phyloP scores from a whole-genome alignment of 495 filamentous ascomycete genomes.

The Tetracladium marchalianum region DNA sequence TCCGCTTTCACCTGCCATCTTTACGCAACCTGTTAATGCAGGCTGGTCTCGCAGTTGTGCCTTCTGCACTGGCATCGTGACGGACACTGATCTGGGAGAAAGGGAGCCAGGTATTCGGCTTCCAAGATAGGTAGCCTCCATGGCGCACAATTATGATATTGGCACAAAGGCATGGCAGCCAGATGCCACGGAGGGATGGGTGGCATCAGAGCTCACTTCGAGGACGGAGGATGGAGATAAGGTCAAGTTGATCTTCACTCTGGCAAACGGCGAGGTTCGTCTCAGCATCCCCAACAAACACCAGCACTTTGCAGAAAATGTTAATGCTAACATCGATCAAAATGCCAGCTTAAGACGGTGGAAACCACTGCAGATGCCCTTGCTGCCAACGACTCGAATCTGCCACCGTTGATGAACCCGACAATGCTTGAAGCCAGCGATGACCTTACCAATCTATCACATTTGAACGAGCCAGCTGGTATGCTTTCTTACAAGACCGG shows the following conservation, averaged over 20 bases:
- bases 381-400: constrained; percentile 59
- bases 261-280: constrained; percentile 86
- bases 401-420: constrained; percentile 96
- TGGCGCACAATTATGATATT: constrained; percentile 97
- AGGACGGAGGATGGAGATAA: constrained; percentile 79
- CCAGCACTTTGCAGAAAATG: constrained; percentile 14
- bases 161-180: constrained; percentile 98
- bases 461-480: constrained; percentile 98
- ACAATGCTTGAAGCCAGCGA: constrained; percentile 97
- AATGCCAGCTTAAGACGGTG: constrained; percentile 58
- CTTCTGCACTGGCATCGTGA: constrained; percentile 6
- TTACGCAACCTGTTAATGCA: constrained; percentile 12
- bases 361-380: constrained; percentile 74
- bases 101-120: too few relatives aligned
- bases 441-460: constrained; percentile 93
- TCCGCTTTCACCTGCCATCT: background rate
- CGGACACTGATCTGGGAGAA: constrained; percentile 8
- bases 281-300: background rate
- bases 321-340: constrained; percentile 5
- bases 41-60: constrained; percentile 8
- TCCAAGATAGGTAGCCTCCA: constrained; percentile 28
- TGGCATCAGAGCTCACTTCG: constrained; percentile 88
- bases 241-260: constrained; percentile 70
- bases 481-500: constrained; percentile 23
- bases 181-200: constrained; percentile 89